Base-by-base conservation (phyloP, 2,329 filamentous ascomycete genomes). In the Sclerotiophoma versabilis region DNA sequence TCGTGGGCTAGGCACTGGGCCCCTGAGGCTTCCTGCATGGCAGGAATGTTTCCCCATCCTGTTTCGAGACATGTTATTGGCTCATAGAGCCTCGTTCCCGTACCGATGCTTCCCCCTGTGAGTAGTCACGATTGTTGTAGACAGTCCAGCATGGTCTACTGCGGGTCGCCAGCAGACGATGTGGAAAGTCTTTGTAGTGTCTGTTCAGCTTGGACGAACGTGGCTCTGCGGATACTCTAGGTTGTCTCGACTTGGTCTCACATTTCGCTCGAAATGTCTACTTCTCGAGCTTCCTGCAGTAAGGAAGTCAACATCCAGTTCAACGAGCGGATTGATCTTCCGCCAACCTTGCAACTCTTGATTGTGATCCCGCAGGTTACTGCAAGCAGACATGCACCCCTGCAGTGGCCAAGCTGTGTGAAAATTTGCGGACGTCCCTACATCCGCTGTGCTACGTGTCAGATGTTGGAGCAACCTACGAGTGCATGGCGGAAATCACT, bases 371-470 rank as follows among this genome's bases (percentile, higher is more conserved):
- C 33, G 39, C 41, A 45, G 48, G 43, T 49, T 27, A 36, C 41
- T 27, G 17, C 26, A 44, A 44, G 22, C 39, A 38, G 33, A 36
- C 27, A n/a, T 45, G 17, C n/a, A 26, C 23, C 11, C 22, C 32
- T 54, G 39, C 39, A 30, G 51, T 54, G 51, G n/a, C 22, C 26
- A 48, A 44, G 45, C 45, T 49, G 39, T 9, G 29, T 41, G 33
- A 49, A 54, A 49, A 49, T 54, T 46, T 49, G 51, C 27, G 39
- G 45, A 41, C 20, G 34, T 49, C 45, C 51, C 45, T 54, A 54
- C 51, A 49, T 49, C 7, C 20, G 45, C 29, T 49, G 51, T 54
- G 45, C 51, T 45, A 54, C 51, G 45, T 54, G 51, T 54, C 51
- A 54, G 41, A 49, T 19, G 46, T 36, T 39, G 27, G n/a, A 45